Conservation (phyloP, 2,329 filamentous ascomycete species). For the Hymenoscyphus repandus region DNA sequence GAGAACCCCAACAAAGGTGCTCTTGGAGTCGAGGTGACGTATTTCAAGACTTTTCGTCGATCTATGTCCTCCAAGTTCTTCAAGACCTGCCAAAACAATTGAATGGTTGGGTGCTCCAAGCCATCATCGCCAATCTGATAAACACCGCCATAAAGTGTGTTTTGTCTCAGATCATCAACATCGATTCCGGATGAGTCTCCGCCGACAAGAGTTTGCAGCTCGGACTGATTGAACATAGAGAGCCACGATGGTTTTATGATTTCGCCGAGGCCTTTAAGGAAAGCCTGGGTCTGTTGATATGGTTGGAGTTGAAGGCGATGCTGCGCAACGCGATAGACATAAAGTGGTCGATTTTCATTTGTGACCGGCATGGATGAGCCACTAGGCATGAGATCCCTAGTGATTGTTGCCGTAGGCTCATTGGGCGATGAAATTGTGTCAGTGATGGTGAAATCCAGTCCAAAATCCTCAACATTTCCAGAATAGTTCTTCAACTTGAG, state of each 20-base stretch:
- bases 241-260: conserved; percentile 93
- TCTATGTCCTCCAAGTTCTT: conserved; percentile 68
- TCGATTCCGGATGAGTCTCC: conserved; percentile 84
- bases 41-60: conserved; percentile 82
- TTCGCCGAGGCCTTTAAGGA: conserved; percentile 75
- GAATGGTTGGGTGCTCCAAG: conserved; percentile 76
- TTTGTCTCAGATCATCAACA: conserved; percentile 73
- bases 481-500: conserved; percentile 77
- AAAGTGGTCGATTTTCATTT: conserved; percentile 88
- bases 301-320: conserved; percentile 82
- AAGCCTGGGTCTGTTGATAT: conserved; percentile 75
- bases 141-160: conserved; percentile 83
- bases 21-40: conserved; percentile 88
- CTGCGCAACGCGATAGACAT: conserved; percentile 85
- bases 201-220: conserved; percentile 88
- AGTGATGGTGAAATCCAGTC: conserved; percentile 83
- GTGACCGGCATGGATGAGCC: conserved; percentile 77
- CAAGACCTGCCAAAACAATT: conserved; percentile 91
- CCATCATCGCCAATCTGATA: conserved; percentile 88
- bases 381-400: conserved; percentile 68
- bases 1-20: conserved; percentile 86
- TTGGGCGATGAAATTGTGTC: conserved; percentile 53
- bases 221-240: conserved; percentile 96
- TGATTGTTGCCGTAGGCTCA: conserved; percentile 54
- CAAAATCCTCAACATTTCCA: conserved; percentile 74